Percentiles rank a stretch among this genome's conserved stretches.
Conservation (phyloP, 345 rosid species). For the Iberis pinnata region DNA sequence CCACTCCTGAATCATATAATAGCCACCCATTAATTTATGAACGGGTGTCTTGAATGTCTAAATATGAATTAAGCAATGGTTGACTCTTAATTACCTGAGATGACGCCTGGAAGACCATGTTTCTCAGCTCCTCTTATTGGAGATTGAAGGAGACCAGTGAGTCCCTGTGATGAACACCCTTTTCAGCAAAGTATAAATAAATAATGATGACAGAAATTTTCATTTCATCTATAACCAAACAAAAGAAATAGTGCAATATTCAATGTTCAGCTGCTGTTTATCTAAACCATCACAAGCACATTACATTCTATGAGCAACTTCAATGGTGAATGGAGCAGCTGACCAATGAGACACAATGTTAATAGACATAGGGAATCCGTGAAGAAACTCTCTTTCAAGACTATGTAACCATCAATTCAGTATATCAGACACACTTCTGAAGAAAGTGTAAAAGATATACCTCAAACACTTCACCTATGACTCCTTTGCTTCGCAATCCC, state of each 20-base stretch:
- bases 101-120: constrained; percentile 88
- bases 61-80: not conserved
- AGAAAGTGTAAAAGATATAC: constrained; percentile 31
- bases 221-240: constrained; percentile 10
- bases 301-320: constrained; percentile 13
- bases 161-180: constrained; percentile 52
- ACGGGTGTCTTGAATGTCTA: constrained; percentile 3
- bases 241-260: too few relatives aligned
- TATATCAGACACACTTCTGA: not conserved
- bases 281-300: constrained; percentile 6
- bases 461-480: constrained; percentile 90
- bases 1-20: constrained; percentile 51
- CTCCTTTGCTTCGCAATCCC: constrained; percentile 78
- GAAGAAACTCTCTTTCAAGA: not conserved
- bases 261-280: too few relatives aligned
- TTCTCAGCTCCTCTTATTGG: constrained; percentile 90
- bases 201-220: not conserved
- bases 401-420: not conserved
- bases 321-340: not conserved
- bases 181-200: constrained; percentile 9
- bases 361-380: not conserved
- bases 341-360: not conserved
- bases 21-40: constrained; percentile 12
- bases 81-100: constrained; percentile 55
- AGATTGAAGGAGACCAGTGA: constrained; percentile 87